Base-by-base conservation (phyloP, 495 filamentous ascomycete species). In the Penicillium canescens region DNA sequence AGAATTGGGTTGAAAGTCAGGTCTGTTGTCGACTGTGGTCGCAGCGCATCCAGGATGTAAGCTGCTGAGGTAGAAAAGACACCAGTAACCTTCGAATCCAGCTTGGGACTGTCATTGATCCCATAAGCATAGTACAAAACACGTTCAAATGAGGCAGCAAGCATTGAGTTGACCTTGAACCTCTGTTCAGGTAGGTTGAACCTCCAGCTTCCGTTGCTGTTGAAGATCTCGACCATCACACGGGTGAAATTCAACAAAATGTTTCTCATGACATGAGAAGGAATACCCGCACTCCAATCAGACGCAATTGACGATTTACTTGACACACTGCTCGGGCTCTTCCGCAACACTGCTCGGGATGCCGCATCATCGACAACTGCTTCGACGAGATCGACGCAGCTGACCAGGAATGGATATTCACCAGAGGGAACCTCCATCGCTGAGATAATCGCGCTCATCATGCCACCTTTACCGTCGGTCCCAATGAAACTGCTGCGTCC, bases 161-260 rank as follows among this genome's bases (percentile, higher is more conserved):
- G 80, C 62, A 57, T 72, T 24, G 65, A 70, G 50, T 78, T 81
- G 48, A 89, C 77, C 49, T 81, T 75, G 55, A 87, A 79, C 44
- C 85, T 82, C 46, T 92, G 84, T 24, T 85, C 76, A 14, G 81
- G 76, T 4, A 81, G 77, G 10, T 78, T 77, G 64, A 95, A 96
- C 59, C 84, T 87, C 95, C 92, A 98, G 6, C 82, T 89, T 16
- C 78, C 79, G 14, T 84, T 88, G 67, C 86, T 90, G 71, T 93
- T 89, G 60, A 90, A 89, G 7, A 95, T 79, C 61, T 96, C 91
- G 24, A 92, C 76, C 61, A 88, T 77, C 10, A 83, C 82, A 54
- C 87, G 83, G 13, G 84, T 84, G 54, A 92, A 87, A 23, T 85
- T 85, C 8, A 85, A 71, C 16, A 92, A 66, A 23, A 92, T 85